Base-by-base conservation (phyloP, 2,329 filamentous ascomycete genomes). In the Colletotrichum simmondsii region DNA sequence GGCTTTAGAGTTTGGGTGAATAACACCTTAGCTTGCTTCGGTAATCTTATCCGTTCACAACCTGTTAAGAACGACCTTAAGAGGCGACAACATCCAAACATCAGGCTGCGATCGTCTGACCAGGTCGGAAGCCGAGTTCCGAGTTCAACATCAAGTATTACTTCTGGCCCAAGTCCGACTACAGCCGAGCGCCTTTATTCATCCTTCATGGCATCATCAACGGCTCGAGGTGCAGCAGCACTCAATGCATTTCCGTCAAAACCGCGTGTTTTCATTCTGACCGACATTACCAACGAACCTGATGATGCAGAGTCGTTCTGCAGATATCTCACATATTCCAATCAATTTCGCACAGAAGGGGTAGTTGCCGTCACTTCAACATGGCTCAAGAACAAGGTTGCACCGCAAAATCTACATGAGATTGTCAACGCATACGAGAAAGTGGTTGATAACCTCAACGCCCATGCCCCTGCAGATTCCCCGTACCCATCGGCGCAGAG, bases 371-470 rank as follows among this genome's bases (percentile, higher is more conserved):
- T 79, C 56, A 87, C 85, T 0, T 87, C 85, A 4, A 84, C 81
- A 74, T 87, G 85, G 84, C 81, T 87, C 77, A 82, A 79, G 65
- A 79, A 78, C 42, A 81, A 81, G 28, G 80, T 83, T 37, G 80
- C 81, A 68, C 81, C 85, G 8, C 77, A 86, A 68, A 81, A 85
- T 46, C 85, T 87, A 76, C 77, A 81, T 67, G 81, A 81, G 42
- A 85, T 87, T 49, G 67, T 87, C 59, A 78, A 87, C 58, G 85
- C 82, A 4, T 87, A 87, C 72, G 81, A 76, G 3, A 75, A 82
- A 28, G 84, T 83, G 1, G 81, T 83, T 24, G 82, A 85, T 14
- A 90, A 87, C 71, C 79, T 90, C 10, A 87, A 87, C 68, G 75
- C 76, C 4, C 87, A 89, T 73, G 84, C 82, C 3, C 85, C 87